Evolutionary conservation across 345 rosid genomes (phyloP).

Genomic region (Brassica incana): DNA sequence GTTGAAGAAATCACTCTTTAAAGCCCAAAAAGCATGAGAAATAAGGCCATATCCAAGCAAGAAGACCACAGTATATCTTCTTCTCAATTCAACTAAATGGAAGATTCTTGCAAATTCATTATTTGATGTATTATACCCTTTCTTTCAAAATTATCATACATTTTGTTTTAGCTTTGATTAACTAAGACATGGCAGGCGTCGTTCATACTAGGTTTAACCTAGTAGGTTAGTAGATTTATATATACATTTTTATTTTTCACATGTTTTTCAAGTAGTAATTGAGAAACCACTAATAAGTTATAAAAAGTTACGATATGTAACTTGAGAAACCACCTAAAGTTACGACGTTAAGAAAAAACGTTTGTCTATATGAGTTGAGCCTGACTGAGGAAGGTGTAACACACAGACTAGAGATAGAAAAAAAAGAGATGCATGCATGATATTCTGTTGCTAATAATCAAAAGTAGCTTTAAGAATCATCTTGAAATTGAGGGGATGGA

Average conservation of each 20-base stretch:
- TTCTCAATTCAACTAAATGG: neutral
- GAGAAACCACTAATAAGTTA: neutral
- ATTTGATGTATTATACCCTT: no score
- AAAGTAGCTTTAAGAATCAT: slow-evolving; percentile 39
- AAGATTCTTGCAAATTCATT: no score
- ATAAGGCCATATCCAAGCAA: neutral
- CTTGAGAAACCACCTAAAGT: neutral
- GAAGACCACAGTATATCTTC: neutral
- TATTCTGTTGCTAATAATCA: slow-evolving; percentile 14
- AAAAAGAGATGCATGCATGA: slow-evolving; percentile 14
- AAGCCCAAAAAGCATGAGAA: neutral
- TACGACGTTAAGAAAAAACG: neutral
- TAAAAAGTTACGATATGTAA: neutral
- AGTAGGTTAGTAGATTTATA: no score
- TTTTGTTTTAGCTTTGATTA: no score
- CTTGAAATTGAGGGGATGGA: slow-evolving; percentile 2
- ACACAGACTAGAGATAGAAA: neutral
- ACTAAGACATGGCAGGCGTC: no score
- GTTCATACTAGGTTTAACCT: no score
- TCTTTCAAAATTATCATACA: no score
- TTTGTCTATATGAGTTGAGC: neutral
- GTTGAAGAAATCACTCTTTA: neutral
- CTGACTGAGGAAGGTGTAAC: slow-evolving; percentile 18
- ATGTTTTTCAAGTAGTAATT: neutral
- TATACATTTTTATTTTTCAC: no score